Percentiles rank a stretch among this genome's conserved stretches.
phyloP scores from a whole-genome alignment of 2,329 filamentous ascomycete genomes.

The Diplodia mutila region DNA sequence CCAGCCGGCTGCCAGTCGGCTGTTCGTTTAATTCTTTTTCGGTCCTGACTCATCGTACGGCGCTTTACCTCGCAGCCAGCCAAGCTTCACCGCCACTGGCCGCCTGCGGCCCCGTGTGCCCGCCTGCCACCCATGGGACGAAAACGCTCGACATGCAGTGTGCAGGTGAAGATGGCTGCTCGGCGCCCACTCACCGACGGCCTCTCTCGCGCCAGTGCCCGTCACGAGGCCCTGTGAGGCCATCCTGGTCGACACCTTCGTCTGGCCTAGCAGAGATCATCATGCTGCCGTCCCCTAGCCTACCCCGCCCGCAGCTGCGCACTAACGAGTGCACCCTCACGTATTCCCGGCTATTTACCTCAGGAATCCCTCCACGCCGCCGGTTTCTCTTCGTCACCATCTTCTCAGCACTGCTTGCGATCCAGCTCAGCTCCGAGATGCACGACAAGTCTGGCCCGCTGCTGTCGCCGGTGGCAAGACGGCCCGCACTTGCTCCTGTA shows the following conservation, averaged over 20 bases:
- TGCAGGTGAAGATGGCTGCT: conserved; percentile 17
- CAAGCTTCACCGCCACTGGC: conserved; percentile 21
- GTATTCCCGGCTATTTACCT: conserved; percentile 8
- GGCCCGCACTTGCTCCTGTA: conserved; percentile 15
- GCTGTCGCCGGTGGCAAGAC: conserved; percentile 6
- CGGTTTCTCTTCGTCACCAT: conserved; percentile 9
- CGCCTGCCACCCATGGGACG: conserved; percentile 14
- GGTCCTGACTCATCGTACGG: conserved; percentile 18
- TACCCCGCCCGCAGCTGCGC: conserved; percentile 9
- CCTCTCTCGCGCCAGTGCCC: background rate
- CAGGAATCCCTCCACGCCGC: background rate
- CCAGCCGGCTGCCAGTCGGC: background rate
- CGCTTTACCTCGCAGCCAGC: conserved; percentile 1
- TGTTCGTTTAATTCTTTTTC: conserved; percentile 8
- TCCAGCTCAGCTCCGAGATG: background rate
- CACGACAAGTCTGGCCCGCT: background rate
- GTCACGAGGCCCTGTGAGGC: conserved; percentile 6
- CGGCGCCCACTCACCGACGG: background rate
- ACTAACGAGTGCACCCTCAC: conserved; percentile 2
- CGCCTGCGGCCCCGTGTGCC: conserved; percentile 12
- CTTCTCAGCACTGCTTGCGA: background rate
- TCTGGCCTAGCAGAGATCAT: conserved; percentile 17
- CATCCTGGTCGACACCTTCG: conserved; percentile 1
- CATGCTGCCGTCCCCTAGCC: conserved; percentile 4
- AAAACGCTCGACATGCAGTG: conserved; percentile 20